Percentiles rank a stretch among this genome's conserved stretches.
Conservation (phyloP, 148 eudicot genomes). For the Pharnaceum exiguum region DNA sequence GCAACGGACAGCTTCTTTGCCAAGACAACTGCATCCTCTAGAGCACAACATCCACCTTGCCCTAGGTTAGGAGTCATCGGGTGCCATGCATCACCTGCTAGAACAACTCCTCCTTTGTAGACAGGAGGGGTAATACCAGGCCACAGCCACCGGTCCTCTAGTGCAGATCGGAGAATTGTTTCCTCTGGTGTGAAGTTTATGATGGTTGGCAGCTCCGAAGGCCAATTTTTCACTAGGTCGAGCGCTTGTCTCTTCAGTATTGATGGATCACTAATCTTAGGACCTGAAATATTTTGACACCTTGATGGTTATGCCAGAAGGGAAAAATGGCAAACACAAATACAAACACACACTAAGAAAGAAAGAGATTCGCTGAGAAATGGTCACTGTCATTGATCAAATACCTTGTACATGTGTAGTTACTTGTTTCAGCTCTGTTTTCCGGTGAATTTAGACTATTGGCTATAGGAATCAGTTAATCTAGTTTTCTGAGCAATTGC, state of each 20-base stretch:
- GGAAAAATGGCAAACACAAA: too few relatives aligned
- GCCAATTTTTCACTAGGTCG: constrained; percentile 44
- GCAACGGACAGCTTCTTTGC: constrained; percentile 50
- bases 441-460: too few relatives aligned
- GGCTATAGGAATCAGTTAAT: too few relatives aligned
- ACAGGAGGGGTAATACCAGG: constrained; percentile 69
- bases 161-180: constrained; percentile 44
- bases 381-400: too few relatives aligned
- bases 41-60: constrained; percentile 91
- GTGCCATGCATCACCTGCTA: constrained; percentile 98
- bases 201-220: constrained; percentile 47
- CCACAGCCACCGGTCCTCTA: constrained; percentile 89
- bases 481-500: too few relatives aligned
- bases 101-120: constrained; percentile 56
- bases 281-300: constrained; percentile 42
- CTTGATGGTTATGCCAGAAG: background rate
- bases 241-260: constrained; percentile 53
- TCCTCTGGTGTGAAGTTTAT: constrained; percentile 57
- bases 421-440: too few relatives aligned
- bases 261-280: constrained; percentile 54
- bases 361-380: too few relatives aligned
- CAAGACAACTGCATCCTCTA: constrained; percentile 75
- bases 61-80: constrained; percentile 99
- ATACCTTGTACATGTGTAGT: too few relatives aligned
- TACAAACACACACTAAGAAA: too few relatives aligned